Conservation (phyloP, 2,329 filamentous ascomycete species). For the Leptographium radiaticola region DNA sequence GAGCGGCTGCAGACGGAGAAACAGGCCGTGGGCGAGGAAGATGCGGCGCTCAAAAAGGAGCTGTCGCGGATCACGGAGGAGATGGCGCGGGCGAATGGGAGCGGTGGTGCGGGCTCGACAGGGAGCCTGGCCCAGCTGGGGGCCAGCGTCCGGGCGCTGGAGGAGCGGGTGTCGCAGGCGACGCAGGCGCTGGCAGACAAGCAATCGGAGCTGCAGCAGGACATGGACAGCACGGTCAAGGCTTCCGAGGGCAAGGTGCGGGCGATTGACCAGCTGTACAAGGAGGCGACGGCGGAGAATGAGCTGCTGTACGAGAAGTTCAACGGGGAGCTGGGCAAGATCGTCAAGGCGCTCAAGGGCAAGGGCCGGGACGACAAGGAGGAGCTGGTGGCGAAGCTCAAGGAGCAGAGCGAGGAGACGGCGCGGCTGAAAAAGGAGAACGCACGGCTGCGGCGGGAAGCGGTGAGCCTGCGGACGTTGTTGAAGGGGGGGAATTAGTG, state of each 20-base stretch:
- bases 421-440: conserved; percentile 76
- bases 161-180: conserved; percentile 49
- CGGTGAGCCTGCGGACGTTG: conserved; percentile 52
- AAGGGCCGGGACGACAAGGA: conserved; percentile 67
- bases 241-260: conserved; percentile 67
- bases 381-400: conserved; percentile 58
- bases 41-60: conserved; percentile 59
- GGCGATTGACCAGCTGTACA: conserved; percentile 78
- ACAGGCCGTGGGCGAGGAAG: conserved; percentile 55
- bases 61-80: conserved; percentile 71
- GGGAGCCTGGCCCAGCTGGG: conserved; percentile 27
- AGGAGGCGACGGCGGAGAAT: conserved; percentile 79
- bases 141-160: conserved; percentile 50
- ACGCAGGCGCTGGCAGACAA: conserved; percentile 46
- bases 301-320: conserved; percentile 86
- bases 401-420: conserved; percentile 64
- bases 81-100: conserved; percentile 44
- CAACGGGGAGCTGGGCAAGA: conserved; percentile 78
- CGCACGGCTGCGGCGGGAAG: conserved; percentile 66
- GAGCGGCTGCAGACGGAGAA: conserved; percentile 79
- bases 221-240: conserved; percentile 58
- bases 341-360: conserved; percentile 60
- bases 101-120: conserved; percentile 11
- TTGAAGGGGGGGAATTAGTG: conserved; percentile 27
- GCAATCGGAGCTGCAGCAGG: conserved; percentile 51